These are phyloP conservation scores for Aureobasidium sp. DNA, from an alignment of 2,329 filamentous ascomycete species.

Conservation along the genomic window DNA sequence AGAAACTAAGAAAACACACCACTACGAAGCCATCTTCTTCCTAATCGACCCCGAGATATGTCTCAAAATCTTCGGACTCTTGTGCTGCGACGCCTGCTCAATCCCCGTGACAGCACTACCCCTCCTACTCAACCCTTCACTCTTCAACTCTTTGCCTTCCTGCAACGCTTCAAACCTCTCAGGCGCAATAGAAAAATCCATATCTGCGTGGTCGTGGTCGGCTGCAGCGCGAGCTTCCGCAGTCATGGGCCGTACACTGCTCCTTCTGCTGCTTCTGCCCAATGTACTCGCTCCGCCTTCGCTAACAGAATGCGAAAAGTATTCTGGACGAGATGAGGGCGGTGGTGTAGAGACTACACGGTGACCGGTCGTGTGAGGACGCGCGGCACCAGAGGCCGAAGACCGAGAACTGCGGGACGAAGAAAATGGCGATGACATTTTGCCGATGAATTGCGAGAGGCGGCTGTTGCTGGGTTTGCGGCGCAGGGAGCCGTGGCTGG, in stretches of 20 bases:
- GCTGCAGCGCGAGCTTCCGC: not conserved
- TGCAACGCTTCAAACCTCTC: not conserved
- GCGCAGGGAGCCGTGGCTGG: not conserved
- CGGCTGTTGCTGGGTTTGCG: conserved; percentile 1
- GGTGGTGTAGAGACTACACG: not conserved
- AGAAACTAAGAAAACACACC: no score
- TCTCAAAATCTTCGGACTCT: not conserved
- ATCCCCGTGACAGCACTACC: not conserved
- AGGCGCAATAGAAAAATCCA: conserved; percentile 1
- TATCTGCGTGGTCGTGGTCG: not conserved
- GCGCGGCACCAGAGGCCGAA: not conserved
- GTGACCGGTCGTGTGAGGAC: not conserved
- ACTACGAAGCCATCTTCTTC: conserved; percentile 1
- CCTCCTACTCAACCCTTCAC: not conserved
- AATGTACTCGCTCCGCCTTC: not conserved
- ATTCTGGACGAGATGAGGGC: not conserved
- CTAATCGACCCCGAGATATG: conserved; percentile 2
- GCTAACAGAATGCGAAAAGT: not conserved
- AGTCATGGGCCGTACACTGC: not conserved
- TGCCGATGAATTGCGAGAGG: not conserved
- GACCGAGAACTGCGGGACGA: not conserved
- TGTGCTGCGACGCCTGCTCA: not conserved
- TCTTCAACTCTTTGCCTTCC: not conserved
- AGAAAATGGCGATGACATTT: not conserved
- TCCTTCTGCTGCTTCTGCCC: not conserved